phyloP scores from a whole-genome alignment of 345 rosid species.

The Conringia planisiliqua region DNA sequence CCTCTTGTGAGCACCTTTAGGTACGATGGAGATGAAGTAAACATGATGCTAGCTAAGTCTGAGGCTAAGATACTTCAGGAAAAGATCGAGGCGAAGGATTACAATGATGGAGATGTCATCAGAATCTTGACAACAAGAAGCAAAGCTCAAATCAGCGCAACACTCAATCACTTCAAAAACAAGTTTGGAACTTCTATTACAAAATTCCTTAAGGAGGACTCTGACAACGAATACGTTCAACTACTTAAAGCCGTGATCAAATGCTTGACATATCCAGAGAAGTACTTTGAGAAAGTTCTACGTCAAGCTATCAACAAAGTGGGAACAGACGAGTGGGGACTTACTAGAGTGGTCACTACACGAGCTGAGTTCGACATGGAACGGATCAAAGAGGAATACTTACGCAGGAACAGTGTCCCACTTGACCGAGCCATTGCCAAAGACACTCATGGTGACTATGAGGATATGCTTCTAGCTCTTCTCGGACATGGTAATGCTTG shows the following conservation, averaged over 20 bases:
- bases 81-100: constrained; percentile 64
- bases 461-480: constrained; percentile 73
- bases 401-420: constrained; percentile 65
- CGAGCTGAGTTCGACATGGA: constrained; percentile 86
- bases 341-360: constrained; percentile 74
- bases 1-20: constrained; percentile 76
- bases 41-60: constrained; percentile 57
- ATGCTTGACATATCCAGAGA: constrained; percentile 81
- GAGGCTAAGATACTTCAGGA: constrained; percentile 84
- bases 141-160: constrained; percentile 72
- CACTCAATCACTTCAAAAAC: constrained; percentile 72
- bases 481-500: constrained; percentile 59
- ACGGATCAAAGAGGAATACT: constrained; percentile 74
- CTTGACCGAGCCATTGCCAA: constrained; percentile 62
- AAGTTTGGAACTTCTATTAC: constrained; percentile 59
- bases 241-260: constrained; percentile 66
- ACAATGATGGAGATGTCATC: constrained; percentile 70
- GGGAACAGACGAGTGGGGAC: constrained; percentile 88
- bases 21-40: constrained; percentile 80
- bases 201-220: constrained; percentile 75
- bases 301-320: constrained; percentile 64
- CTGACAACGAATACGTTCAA: constrained; percentile 60
- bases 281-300: constrained; percentile 79
- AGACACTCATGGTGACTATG: constrained; percentile 79
- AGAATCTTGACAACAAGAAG: constrained; percentile 82